Evolutionary conservation across 2,329 filamentous ascomycete species (phyloP).

Genomic region (Apiospora koreana): DNA sequence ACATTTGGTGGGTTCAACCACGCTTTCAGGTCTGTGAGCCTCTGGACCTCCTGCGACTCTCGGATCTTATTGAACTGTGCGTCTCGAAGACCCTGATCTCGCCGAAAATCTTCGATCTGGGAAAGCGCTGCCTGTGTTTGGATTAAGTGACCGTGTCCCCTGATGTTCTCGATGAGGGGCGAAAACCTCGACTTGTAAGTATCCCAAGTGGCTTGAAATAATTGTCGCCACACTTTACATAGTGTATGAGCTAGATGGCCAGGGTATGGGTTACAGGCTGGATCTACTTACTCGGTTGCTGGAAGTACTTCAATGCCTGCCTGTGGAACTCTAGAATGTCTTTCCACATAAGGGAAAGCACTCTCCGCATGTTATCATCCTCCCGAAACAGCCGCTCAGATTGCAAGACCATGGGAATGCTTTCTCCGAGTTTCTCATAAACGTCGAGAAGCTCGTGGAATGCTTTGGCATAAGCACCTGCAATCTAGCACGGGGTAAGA

Average conservation of each 20-base stretch:
- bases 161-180: neutral
- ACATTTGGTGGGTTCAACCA: neutral
- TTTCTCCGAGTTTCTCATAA: slow-evolving; percentile 8
- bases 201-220: neutral
- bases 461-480: slow-evolving; percentile 1
- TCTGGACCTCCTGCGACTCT: neutral
- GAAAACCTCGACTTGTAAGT: neutral
- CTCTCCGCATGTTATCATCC: neutral
- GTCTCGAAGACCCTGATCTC: neutral
- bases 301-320: slow-evolving; percentile 7
- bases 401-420: neutral
- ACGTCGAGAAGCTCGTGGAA: slow-evolving; percentile 5
- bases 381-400: neutral
- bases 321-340: slow-evolving; percentile 13
- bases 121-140: neutral
- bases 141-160: neutral
- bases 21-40: neutral
- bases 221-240: neutral
- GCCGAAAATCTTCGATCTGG: neutral
- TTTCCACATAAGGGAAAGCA: neutral
- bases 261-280: neutral
- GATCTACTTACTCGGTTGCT: neutral
- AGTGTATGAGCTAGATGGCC: neutral
- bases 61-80: neutral
- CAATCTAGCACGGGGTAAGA: neutral